Percentiles rank a stretch among this genome's conserved stretches.
phyloP scores from a whole-genome alignment of 495 filamentous ascomycete species.

The Schizothecium vesticola region DNA sequence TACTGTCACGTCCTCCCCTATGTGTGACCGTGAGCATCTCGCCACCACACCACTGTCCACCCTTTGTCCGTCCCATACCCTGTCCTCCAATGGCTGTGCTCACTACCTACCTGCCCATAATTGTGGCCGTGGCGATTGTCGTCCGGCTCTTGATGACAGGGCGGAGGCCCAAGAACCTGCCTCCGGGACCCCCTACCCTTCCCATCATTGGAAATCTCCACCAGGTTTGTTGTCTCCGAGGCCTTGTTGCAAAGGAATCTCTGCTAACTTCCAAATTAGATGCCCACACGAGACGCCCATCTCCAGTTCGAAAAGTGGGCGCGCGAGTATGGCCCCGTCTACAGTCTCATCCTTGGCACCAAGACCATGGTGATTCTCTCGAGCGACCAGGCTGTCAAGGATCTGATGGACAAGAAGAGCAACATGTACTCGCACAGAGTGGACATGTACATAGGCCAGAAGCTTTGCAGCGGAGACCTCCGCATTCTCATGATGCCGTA shows the following conservation, averaged over 20 bases:
- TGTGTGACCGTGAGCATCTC: neutral
- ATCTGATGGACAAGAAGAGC: conserved; percentile 35
- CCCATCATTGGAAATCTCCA: conserved; percentile 35
- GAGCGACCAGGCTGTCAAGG: conserved; percentile 34
- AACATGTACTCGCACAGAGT: conserved; percentile 34
- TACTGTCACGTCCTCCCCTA: conserved; percentile 4
- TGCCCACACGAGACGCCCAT: conserved; percentile 29
- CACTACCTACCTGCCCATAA: conserved; percentile 16
- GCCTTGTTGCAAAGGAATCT: neutral
- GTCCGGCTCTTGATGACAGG: conserved; percentile 24
- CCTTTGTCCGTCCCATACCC: neutral
- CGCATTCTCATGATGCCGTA: conserved; percentile 37
- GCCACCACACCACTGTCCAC: neutral
- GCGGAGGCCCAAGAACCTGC: conserved; percentile 27
- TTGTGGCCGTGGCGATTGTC: conserved; percentile 23
- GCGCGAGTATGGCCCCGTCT: conserved; percentile 35
- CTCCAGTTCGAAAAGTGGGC: conserved; percentile 37
- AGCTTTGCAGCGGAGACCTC: conserved; percentile 28
- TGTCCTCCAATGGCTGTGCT: conserved; percentile 18
- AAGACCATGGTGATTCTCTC: conserved; percentile 32
- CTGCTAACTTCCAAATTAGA: conserved; percentile 6
- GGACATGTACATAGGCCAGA: conserved; percentile 34
- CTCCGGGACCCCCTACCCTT: conserved; percentile 32
- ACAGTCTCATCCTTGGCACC: conserved; percentile 38
- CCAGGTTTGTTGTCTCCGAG: conserved; percentile 11